A percentile compares a stretch with the other conserved stretches of the same genome.
These are phyloP conservation scores for Forsythia suspensa DNA, from an alignment of 257 asterid genomes.

Conservation along the genomic window DNA sequence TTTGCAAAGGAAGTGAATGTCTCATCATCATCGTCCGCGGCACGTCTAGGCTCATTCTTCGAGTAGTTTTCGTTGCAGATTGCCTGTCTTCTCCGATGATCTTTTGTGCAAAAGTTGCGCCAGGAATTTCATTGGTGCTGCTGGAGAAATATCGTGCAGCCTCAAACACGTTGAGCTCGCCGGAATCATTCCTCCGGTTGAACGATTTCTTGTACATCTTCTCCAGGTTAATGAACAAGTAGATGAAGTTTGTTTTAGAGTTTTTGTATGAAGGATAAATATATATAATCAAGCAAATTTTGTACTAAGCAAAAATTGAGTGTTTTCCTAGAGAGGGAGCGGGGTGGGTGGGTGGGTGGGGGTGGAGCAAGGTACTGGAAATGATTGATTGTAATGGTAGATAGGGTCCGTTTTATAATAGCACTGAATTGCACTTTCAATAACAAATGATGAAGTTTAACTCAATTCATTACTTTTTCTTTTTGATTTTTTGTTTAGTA, in stretches of 20 bases:
- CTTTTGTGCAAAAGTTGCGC: background rate
- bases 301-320: background rate
- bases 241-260: background rate
- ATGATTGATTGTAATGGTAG: slow-evolving; percentile 37
- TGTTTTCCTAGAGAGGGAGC: background rate
- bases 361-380: background rate
- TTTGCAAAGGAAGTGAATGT: slow-evolving; percentile 30
- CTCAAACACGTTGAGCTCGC: slow-evolving; percentile 80
- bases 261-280: background rate
- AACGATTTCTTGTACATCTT: slow-evolving; percentile 41
- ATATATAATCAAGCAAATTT: background rate
- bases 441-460: background rate
- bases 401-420: slow-evolving; percentile 33
- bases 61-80: slow-evolving; percentile 16
- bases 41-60: slow-evolving; percentile 66
- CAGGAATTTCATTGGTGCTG: slow-evolving; percentile 34
- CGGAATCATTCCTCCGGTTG: slow-evolving; percentile 57
- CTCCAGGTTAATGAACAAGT: slow-evolving; percentile 11
- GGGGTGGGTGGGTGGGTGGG: slow-evolving; percentile 17
- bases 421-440: slow-evolving; percentile 18
- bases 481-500: background rate
- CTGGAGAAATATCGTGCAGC: slow-evolving; percentile 73
- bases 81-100: background rate
- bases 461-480: background rate
- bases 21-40: slow-evolving; percentile 23